Base-by-base conservation (phyloP, 495 filamentous ascomycete species). In the Usnea hakonensis region DNA sequence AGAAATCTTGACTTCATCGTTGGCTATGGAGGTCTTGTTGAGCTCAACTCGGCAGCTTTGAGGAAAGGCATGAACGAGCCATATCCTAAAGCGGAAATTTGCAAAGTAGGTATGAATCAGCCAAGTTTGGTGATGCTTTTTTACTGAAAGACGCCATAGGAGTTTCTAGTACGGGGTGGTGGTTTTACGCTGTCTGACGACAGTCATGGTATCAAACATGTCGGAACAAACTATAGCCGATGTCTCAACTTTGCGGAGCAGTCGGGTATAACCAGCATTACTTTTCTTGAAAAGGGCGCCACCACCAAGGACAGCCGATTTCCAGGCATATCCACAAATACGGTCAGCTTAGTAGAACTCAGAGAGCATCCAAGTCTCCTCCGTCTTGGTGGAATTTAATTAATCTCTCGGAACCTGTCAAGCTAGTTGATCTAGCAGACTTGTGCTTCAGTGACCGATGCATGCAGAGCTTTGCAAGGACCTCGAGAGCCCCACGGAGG, bases 41-140 rank as follows among this genome's bases (percentile, higher is more conserved):
- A 98, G 80, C 75, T 95, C 68, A 98, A 97, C 73, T 90, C 86
- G 43, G 84, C 87, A 57, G 90, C 83, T 37, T 71, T 97, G 74
- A 79, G 94, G 69, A 97, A 97, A 78, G 94, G 92, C 23, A 82
- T 96, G 78, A 81, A 76, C 19, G 90, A 96, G 77, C 90, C 93
- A 54, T 98, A 97, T 81, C 94, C 94, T 2, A 83, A 81, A 64
- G 78, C 79, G 53, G 83, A 87, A 71, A 84, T 98, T 70, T 92
- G 89, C 67, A 74, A 88, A 83, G 89, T 90, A 63, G 66, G 79
- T 78, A 52, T 36, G 16, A 36, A 7, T 13, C 37, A 23, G 44
- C 30, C 8, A 14, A 16, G 16, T 52, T 0, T 5, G 17, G 2
- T 14, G 9, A 10, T 21, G n/a, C 21, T 17, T n/a, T 46, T 21